phyloP scores from a whole-genome alignment of 768 basidiomycete species.

The Boletellus emodensis region DNA sequence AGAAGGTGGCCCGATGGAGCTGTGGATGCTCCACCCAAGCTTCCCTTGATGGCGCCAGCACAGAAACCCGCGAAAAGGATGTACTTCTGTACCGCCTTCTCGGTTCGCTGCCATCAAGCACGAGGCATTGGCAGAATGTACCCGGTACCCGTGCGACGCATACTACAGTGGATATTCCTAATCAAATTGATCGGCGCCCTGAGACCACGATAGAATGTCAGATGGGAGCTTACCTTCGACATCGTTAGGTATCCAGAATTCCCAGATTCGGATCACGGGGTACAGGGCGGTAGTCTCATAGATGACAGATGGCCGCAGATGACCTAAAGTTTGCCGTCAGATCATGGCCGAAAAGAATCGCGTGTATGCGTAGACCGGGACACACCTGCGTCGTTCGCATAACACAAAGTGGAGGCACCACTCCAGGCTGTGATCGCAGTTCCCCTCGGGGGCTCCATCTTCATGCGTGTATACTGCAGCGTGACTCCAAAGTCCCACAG shows the following conservation, averaged over 20 bases:
- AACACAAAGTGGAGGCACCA: background rate
- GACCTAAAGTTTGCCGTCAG: constrained; percentile 7
- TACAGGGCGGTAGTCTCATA: constrained; percentile 13
- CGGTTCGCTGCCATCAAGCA: too few species aligned
- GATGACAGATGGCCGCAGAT: constrained; percentile 1
- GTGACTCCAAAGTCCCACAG: constrained; percentile 29
- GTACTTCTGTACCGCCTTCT: background rate
- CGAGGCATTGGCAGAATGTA: background rate
- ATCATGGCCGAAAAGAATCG: background rate
- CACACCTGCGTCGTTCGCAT: background rate
- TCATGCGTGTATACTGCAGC: constrained; percentile 57
- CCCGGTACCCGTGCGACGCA: background rate
- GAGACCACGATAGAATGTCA: constrained; percentile 5
- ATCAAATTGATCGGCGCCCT: background rate
- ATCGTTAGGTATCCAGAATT: constrained; percentile 2
- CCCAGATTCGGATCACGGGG: constrained; percentile 10
- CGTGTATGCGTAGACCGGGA: background rate
- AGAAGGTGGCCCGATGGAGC: background rate
- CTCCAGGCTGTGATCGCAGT: background rate
- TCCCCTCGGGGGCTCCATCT: constrained; percentile 26
- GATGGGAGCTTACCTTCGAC: background rate
- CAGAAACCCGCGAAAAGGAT: background rate
- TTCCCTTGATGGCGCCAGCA: background rate
- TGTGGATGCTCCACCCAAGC: background rate
- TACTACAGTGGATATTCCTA: background rate